Percentiles rank a stretch among this genome's conserved stretches.
These are phyloP conservation scores for Fusarium transvaalense DNA, from an alignment of 2,329 filamentous ascomycete genomes.

Conservation along the genomic window DNA sequence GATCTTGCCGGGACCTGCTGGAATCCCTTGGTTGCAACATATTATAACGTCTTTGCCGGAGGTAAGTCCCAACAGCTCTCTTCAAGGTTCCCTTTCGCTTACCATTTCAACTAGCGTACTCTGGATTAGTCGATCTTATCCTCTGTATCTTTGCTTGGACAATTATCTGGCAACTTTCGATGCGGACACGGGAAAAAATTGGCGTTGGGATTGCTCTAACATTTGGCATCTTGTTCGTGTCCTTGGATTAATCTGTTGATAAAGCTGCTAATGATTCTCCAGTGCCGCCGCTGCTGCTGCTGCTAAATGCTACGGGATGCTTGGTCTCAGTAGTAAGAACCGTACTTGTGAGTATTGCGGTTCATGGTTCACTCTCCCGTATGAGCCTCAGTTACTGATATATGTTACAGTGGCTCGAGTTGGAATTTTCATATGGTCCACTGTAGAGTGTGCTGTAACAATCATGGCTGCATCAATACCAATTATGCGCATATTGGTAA, in stretches of 20 bases:
- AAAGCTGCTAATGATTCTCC: fast-evolving
- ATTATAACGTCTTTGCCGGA: slow-evolving; percentile 10
- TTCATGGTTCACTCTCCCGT: not conserved
- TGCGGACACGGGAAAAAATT: slow-evolving; percentile 6
- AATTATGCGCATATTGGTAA: not conserved
- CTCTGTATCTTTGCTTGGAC: slow-evolving; percentile 2
- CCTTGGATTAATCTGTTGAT: fast-evolving
- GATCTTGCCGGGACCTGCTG: not conserved
- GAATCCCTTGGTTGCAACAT: slow-evolving; percentile 3
- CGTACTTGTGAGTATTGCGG: not conserved
- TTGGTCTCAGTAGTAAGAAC: slow-evolving; percentile 1
- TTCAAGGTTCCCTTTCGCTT: fast-evolving
- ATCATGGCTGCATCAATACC: slow-evolving; percentile 11
- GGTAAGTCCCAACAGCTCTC: fast-evolving
- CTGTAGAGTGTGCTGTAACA: not conserved
- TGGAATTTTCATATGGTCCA: slow-evolving; percentile 7
- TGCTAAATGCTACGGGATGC: not conserved
- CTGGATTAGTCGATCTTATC: not conserved
- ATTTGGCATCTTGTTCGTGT: slow-evolving; percentile 2
- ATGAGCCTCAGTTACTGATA: fast-evolving
- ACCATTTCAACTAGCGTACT: not conserved
- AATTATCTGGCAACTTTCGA: slow-evolving; percentile 12
- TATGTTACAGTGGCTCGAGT: not conserved
- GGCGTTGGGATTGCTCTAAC: slow-evolving; percentile 11
- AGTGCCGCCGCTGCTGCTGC: slow-evolving; percentile 7